Evolutionary conservation across 2,329 filamentous ascomycete species (phyloP).

Genomic region (Xylariaceae sp.): DNA sequence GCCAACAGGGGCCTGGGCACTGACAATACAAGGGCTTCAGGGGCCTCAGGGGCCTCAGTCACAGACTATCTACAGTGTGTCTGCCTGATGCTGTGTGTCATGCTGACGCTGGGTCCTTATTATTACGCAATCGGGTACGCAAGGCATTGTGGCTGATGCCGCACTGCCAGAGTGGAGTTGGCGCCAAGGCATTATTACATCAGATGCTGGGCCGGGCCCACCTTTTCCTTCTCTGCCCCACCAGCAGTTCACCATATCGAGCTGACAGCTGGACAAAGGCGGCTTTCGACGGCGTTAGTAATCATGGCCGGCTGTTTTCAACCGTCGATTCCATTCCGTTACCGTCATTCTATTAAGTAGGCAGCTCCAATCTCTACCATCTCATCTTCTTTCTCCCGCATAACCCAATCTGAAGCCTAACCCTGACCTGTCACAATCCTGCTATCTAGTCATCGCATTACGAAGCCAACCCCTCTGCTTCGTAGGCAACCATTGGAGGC

Average conservation of each 20-base stretch:
- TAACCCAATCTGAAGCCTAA: slow-evolving; percentile 11
- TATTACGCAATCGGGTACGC: slow-evolving; percentile 21
- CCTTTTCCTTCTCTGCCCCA: slow-evolving; percentile 22
- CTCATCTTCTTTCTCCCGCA: neutral
- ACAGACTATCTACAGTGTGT: neutral
- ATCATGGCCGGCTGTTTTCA: neutral
- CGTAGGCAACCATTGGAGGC: neutral
- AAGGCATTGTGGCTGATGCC: slow-evolving; percentile 33
- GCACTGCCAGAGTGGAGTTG: slow-evolving; percentile 5
- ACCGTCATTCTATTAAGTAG: neutral
- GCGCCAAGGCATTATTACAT: slow-evolving; percentile 32
- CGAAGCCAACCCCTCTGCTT: slow-evolving; percentile 1
- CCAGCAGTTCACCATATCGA: slow-evolving; percentile 20
- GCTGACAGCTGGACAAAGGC: slow-evolving; percentile 19
- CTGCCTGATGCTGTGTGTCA: slow-evolving; percentile 11
- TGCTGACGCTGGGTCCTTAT: slow-evolving; percentile 23
- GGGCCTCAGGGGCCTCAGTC: neutral
- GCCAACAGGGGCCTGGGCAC: neutral
- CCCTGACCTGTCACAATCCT: slow-evolving; percentile 6
- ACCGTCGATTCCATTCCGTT: slow-evolving; percentile 14
- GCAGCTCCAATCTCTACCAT: neutral
- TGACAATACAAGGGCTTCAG: neutral
- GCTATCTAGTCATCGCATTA: slow-evolving; percentile 10
- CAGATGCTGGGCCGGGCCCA: slow-evolving; percentile 19
- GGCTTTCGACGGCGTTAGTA: neutral